Evolutionary conservation across 495 filamentous ascomycete species (phyloP).

Genomic region (Penicillium macrosclerotiorum): DNA sequence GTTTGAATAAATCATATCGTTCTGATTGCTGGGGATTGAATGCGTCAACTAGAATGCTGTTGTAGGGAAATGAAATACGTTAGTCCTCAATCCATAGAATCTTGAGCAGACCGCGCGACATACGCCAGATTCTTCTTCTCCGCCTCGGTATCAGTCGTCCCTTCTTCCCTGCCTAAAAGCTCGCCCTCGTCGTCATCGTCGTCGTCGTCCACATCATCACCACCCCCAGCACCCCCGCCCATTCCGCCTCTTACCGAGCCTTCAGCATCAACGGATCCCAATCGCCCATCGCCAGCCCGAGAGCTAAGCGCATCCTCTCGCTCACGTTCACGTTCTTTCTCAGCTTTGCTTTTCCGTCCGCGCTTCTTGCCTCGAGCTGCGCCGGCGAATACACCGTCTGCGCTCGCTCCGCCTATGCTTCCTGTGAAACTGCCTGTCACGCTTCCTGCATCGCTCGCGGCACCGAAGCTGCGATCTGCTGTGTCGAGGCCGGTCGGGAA

Average conservation of each 20-base stretch:
- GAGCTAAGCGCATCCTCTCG: slow-evolving; percentile 51
- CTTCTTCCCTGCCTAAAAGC: slow-evolving; percentile 58
- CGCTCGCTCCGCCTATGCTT: slow-evolving; percentile 54
- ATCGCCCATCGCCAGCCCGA: slow-evolving; percentile 48
- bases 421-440: slow-evolving; percentile 63
- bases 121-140: slow-evolving; percentile 68
- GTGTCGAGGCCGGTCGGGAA: slow-evolving; percentile 62
- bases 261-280: slow-evolving; percentile 39
- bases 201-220: slow-evolving; percentile 65
- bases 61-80: neutral
- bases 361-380: slow-evolving; percentile 55
- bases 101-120: slow-evolving; percentile 19
- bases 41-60: slow-evolving; percentile 64
- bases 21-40: slow-evolving; percentile 66
- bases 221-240: slow-evolving; percentile 44
- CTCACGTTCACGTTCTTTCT: slow-evolving; percentile 43
- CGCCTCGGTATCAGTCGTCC: slow-evolving; percentile 62
- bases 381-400: slow-evolving; percentile 41
- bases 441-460: slow-evolving; percentile 63
- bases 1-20: slow-evolving; percentile 72
- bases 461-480: slow-evolving; percentile 61
- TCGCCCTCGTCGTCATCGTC: slow-evolving; percentile 64
- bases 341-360: slow-evolving; percentile 62
- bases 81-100: slow-evolving; percentile 1
- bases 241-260: slow-evolving; percentile 45